Evolutionary conservation across 768 basidiomycete genomes (phyloP).

Genomic region (Psilocybe azurescens): DNA sequence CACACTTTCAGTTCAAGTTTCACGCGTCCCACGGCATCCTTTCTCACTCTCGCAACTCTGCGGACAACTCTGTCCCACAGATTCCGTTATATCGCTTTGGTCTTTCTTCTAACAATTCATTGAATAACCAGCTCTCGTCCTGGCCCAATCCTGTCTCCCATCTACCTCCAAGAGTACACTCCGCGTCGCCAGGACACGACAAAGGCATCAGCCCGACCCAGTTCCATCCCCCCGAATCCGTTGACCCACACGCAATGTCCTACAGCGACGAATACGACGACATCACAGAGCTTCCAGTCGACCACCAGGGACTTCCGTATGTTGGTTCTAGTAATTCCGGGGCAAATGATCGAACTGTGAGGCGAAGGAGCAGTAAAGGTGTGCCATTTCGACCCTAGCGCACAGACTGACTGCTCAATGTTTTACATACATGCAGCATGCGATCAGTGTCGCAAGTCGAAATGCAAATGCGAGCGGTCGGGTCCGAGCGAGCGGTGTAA

Average conservation of each 20-base stretch:
- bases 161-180: constrained; percentile 17
- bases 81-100: constrained; percentile 41
- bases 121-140: constrained; percentile 25
- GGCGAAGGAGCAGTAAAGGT: constrained; percentile 83
- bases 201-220: constrained; percentile 13
- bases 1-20: constrained; percentile 23
- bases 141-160: constrained; percentile 35
- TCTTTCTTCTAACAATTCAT: constrained; percentile 17
- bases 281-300: constrained; percentile 55
- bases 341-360: constrained; percentile 53
- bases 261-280: constrained; percentile 73
- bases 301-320: constrained; percentile 30
- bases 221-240: constrained; percentile 15
- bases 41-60: constrained; percentile 39
- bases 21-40: constrained; percentile 38
- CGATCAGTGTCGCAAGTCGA: constrained; percentile 89
- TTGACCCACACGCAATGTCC: constrained; percentile 35
- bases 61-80: constrained; percentile 32
- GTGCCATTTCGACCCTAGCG: constrained; percentile 18
- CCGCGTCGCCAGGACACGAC: constrained; percentile 12
- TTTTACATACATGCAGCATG: constrained; percentile 55
- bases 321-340: constrained; percentile 3
- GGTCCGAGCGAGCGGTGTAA: constrained; percentile 69
- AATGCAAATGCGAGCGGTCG: constrained; percentile 86
- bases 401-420: constrained; percentile 3